Evolutionary conservation across 768 basidiomycete genomes (phyloP).

Genomic region (Mycena haematopus): DNA sequence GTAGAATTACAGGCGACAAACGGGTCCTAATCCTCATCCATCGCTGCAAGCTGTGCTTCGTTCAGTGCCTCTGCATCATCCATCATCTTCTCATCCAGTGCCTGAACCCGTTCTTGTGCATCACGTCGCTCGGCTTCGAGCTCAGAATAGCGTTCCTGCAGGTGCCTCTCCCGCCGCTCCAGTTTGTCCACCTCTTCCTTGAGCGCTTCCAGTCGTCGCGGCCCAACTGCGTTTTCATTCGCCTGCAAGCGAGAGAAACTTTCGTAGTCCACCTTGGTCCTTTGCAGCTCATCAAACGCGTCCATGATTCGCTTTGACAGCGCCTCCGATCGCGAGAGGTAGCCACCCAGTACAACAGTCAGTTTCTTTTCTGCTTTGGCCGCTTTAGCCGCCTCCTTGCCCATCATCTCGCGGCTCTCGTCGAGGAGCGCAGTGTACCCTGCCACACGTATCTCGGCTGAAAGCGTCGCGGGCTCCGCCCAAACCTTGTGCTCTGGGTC

Average conservation of each 20-base stretch:
- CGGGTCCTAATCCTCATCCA: constrained; percentile 47
- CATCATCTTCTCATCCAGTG: constrained; percentile 88
- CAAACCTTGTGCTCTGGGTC: constrained; percentile 63
- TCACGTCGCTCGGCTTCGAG: constrained; percentile 74
- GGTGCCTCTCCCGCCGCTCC: constrained; percentile 72
- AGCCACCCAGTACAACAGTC: constrained; percentile 86
- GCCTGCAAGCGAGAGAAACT: constrained; percentile 77
- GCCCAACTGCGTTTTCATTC: constrained; percentile 79
- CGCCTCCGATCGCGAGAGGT: constrained; percentile 75
- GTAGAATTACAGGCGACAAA: constrained; percentile 31
- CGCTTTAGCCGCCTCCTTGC: constrained; percentile 80
- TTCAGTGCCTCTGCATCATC: constrained; percentile 82
- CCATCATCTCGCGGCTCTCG: constrained; percentile 72
- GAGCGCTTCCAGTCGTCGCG: constrained; percentile 76
- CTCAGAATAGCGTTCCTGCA: constrained; percentile 89
- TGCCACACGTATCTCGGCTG: constrained; percentile 60
- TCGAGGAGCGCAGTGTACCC: constrained; percentile 71
- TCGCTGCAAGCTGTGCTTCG: constrained; percentile 73
- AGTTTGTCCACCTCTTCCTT: constrained; percentile 88
- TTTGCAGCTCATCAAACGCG: constrained; percentile 75
- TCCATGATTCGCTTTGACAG: constrained; percentile 68
- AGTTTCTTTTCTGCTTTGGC: constrained; percentile 92
- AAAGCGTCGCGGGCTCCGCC: constrained; percentile 70
- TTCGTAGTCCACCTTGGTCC: constrained; percentile 72
- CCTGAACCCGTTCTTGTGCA: constrained; percentile 59